Base-by-base conservation (phyloP, 805 yeast genomes). In the Osmozyma mogii region DNA sequence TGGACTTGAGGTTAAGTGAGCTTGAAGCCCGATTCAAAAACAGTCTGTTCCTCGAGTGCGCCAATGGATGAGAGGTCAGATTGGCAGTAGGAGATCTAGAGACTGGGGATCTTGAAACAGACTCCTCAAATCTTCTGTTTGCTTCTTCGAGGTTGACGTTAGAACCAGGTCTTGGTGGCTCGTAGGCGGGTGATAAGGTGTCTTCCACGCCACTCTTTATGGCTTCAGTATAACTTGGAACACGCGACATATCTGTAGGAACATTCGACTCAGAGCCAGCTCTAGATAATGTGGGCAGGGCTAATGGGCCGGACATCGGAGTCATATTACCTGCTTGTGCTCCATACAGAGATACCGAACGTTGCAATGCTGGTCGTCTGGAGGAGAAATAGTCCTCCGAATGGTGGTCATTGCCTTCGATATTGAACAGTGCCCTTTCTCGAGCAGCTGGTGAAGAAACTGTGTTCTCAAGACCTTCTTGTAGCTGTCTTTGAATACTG, bases 191-290 rank as follows among this genome's bases (percentile, higher is more conserved):
- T 2, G 95, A 78, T 15, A 79, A 55, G 30, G 70, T 74, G 3
- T 61, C 68, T 8, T 66, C 54, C 8, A 49, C 51, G 26, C 68
- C 76, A 2, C 72, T 54, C 44, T 70, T 72, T 52, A 87, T 55
- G 0, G 97, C 96, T 18, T 82, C 78, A 6, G 68, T 70, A 54
- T 89, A 89, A 0, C 95, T 76, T 0, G 97, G 97, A 5, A 89
- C 95, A 28, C 74, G 61, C 13, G 81, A 75, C 39, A 84, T 24
- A 21, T 40, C 37, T 4, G 28, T 15, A n/a, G 51, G 19, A 6
- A 53, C 17, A 9, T 35, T 34, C 10, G 35, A 36, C 20, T 57
- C 68, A 1, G 85, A 77, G 30, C 67, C 70, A 10, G 61, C 72
- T 32, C 87, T 61, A 3, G 87, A 75, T 27, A 78, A 50, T n/a